These are phyloP conservation scores for Trichoderma erinaceum DNA, from an alignment of 495 filamentous ascomycete species.

Conservation along the genomic window DNA sequence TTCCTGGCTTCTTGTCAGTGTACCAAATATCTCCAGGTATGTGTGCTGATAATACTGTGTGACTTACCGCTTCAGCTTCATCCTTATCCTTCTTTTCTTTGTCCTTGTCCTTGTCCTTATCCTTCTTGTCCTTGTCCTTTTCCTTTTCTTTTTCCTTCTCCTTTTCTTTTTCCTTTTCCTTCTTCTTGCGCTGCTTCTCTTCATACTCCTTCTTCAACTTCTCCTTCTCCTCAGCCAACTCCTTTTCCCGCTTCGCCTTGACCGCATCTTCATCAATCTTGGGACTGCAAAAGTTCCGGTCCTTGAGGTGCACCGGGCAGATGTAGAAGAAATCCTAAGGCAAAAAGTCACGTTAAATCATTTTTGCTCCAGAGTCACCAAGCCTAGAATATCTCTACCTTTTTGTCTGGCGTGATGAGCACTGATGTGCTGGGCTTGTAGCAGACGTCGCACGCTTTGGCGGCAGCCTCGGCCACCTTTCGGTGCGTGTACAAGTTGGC, in stretches of 20 bases:
- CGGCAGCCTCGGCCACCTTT: constrained; percentile 74
- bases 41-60: not conserved
- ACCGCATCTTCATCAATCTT: constrained; percentile 71
- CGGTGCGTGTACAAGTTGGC: constrained; percentile 83
- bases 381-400: constrained; percentile 46
- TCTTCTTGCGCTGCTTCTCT: constrained; percentile 62
- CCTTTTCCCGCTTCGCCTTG: constrained; percentile 62
- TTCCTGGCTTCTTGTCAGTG: constrained; percentile 13
- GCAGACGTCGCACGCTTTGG: constrained; percentile 84
- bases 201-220: constrained; percentile 74
- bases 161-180: constrained; percentile 42
- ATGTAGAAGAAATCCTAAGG: constrained; percentile 88
- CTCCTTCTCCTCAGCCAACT: constrained; percentile 65
- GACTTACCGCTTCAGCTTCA: constrained; percentile 22
- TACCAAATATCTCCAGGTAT: not conserved
- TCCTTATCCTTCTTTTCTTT: constrained; percentile 33
- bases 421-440: constrained; percentile 83
- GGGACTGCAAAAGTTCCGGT: constrained; percentile 72
- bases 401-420: constrained; percentile 83
- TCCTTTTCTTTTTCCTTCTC: constrained; percentile 47
- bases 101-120: constrained; percentile 48
- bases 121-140: constrained; percentile 45
- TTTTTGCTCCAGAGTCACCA: not conserved
- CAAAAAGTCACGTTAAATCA: constrained; percentile 17
- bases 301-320: constrained; percentile 78